These are phyloP conservation scores for Phytophthora vignae DNA, from an alignment of 352 stramenopile genomes.

Conservation along the genomic window DNA sequence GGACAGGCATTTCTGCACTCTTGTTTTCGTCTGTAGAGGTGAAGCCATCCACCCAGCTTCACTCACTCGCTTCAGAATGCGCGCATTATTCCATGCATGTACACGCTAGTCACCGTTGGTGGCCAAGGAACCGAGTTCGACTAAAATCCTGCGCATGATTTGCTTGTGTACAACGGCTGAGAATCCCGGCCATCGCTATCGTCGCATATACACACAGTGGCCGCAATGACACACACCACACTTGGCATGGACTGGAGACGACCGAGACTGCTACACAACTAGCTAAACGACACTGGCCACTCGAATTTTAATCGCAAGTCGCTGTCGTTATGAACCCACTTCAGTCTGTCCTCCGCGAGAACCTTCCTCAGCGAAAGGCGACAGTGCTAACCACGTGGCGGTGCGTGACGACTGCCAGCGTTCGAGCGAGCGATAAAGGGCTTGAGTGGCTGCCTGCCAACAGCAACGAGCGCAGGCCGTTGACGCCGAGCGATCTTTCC, in stretches of 20 bases:
- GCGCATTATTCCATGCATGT: background rate
- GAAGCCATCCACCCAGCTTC: background rate
- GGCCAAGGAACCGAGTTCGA: background rate
- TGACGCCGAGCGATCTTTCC: constrained; percentile 16
- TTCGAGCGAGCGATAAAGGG: background rate
- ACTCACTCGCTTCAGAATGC: constrained; percentile 1
- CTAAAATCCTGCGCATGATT: constrained; percentile 21
- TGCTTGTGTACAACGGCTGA: constrained; percentile 11
- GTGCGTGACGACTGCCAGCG: background rate
- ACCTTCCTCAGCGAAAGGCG: constrained; percentile 24
- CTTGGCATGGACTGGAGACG: background rate
- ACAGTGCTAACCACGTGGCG: constrained; percentile 15
- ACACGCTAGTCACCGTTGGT: background rate
- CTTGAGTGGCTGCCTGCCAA: background rate
- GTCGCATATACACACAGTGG: constrained; percentile 8
- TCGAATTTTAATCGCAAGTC: background rate
- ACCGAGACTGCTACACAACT: background rate
- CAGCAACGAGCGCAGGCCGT: background rate
- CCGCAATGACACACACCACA: background rate
- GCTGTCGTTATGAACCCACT: constrained; percentile 18
- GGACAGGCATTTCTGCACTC: background rate
- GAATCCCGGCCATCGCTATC: background rate
- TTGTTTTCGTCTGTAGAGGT: background rate
- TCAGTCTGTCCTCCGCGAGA: constrained; percentile 3
- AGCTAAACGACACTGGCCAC: constrained; percentile 1